Percentiles rank a stretch among this genome's conserved stretches.
Evolutionary conservation across 257 asterid genomes (phyloP).

Genomic region (Solanum virginianum): DNA sequence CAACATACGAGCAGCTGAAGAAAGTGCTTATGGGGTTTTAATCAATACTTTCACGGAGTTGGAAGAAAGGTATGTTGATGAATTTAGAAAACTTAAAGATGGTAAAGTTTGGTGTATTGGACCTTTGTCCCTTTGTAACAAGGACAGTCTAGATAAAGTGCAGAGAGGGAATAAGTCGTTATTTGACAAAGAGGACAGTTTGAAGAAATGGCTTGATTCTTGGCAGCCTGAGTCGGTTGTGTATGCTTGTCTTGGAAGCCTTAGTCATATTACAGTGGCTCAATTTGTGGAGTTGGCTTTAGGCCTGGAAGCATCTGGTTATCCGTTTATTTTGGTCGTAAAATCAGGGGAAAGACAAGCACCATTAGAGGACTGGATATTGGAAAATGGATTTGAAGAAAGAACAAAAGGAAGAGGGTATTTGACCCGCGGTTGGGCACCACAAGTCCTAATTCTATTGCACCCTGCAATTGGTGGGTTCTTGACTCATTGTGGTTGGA

Average conservation of each 20-base stretch:
- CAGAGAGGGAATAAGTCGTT: not conserved
- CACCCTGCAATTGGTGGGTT: not conserved
- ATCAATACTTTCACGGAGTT: not conserved
- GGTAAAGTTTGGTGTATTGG: not conserved
- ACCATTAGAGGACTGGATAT: not conserved
- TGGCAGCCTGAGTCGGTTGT: not conserved
- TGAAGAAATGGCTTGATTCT: not conserved
- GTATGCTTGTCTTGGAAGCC: not conserved
- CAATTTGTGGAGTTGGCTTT: not conserved
- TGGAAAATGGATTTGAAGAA: not conserved
- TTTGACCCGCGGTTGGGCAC: not conserved
- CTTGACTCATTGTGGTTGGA: constrained; percentile 6
- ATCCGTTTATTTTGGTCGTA: not conserved
- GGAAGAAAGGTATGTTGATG: not conserved
- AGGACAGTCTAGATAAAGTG: not conserved
- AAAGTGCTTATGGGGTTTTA: not conserved
- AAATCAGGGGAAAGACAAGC: not conserved
- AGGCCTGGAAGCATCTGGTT: not conserved
- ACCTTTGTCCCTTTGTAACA: not conserved
- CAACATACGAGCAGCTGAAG: not conserved
- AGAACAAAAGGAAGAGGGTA: not conserved
- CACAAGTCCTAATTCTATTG: not conserved
- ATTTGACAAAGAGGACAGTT: not conserved
- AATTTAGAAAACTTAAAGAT: not conserved
- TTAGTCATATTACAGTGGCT: not conserved